Conservation (phyloP, 169 alveolate genomes). For the Plasmodium ovale region DNA sequence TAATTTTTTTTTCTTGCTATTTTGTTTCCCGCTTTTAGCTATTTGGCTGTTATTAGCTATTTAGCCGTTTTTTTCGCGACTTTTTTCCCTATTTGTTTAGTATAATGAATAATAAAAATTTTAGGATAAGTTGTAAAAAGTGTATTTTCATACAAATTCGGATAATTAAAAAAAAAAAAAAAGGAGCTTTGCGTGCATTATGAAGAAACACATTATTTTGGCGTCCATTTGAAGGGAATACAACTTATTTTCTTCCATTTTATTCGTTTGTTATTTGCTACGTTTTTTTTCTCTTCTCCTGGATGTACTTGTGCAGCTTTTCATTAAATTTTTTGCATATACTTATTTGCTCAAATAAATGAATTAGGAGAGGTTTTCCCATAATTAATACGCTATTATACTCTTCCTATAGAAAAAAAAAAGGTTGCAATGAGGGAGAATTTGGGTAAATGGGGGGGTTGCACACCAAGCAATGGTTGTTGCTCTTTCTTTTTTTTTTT, state of each 20-base stretch:
- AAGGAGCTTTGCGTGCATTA: background rate
- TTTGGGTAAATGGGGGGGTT: background rate
- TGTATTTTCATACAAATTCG: no score
- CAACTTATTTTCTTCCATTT: background rate
- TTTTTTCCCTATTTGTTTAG: no score
- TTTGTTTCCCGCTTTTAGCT: background rate
- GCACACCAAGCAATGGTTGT: background rate
- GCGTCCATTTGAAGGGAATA: no score
- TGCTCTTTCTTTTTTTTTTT: background rate
- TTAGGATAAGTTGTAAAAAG: no score
- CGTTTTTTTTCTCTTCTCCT: conserved; percentile 62
- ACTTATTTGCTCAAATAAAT: conserved; percentile 62
- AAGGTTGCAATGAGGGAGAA: background rate
- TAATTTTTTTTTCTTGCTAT: background rate
- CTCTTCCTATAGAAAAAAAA: conserved; percentile 53
- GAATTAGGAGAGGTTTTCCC: conserved; percentile 70
- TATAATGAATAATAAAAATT: no score
- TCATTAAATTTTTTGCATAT: conserved; percentile 74
- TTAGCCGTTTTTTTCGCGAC: no score
- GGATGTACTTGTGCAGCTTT: conserved; percentile 56
- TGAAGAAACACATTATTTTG: background rate
- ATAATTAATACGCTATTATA: conserved; percentile 63
- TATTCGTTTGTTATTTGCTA: background rate
- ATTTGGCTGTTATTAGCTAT: no score
- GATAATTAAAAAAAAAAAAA: no score